Evolutionary conservation across 202 grass and related monocot species (phyloP).

Genomic region (Schoenoplectus triqueter): DNA sequence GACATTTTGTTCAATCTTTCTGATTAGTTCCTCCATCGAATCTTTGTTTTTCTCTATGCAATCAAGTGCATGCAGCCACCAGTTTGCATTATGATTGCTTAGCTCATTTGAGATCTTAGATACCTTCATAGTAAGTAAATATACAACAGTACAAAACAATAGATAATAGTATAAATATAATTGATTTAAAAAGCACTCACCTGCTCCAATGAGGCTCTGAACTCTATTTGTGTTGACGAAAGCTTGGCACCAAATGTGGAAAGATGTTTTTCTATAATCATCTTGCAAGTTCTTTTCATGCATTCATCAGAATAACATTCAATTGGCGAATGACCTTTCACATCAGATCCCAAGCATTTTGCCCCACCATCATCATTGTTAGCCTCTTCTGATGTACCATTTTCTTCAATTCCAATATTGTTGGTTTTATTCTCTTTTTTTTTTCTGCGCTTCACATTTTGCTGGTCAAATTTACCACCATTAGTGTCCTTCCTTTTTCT

Average conservation of each 20-base stretch:
- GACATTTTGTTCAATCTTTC: constrained; percentile 77
- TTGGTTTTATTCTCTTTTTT: constrained; percentile 38
- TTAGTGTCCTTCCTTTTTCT: constrained; percentile 62
- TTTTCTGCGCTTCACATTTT: constrained; percentile 63
- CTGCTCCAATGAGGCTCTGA: constrained; percentile 65
- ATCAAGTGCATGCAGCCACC: constrained; percentile 82
- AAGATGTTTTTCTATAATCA: constrained; percentile 81
- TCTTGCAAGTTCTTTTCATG: constrained; percentile 76
- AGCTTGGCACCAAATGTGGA: constrained; percentile 73
- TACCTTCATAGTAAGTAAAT: constrained; percentile 54
- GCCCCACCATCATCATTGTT: constrained; percentile 44
- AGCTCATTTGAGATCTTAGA: constrained; percentile 59
- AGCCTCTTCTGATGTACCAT: constrained; percentile 42
- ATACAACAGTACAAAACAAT: constrained; percentile 34
- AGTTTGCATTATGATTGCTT: constrained; percentile 55
- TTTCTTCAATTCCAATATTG: constrained; percentile 42
- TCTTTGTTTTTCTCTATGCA: constrained; percentile 69
- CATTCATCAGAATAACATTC: constrained; percentile 80
- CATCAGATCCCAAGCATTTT: constrained; percentile 40
- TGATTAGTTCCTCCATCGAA: constrained; percentile 62
- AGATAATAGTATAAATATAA: constrained; percentile 17
- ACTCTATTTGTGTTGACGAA: constrained; percentile 69
- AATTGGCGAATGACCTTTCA: constrained; percentile 51
- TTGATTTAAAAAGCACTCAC: constrained; percentile 43
- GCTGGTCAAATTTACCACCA: constrained; percentile 48